Evolutionary conservation across 176 grass and related monocot species (phyloP), one percentile per base, ranked within the genome.

Genomic region (Lolium perenne): DNA sequence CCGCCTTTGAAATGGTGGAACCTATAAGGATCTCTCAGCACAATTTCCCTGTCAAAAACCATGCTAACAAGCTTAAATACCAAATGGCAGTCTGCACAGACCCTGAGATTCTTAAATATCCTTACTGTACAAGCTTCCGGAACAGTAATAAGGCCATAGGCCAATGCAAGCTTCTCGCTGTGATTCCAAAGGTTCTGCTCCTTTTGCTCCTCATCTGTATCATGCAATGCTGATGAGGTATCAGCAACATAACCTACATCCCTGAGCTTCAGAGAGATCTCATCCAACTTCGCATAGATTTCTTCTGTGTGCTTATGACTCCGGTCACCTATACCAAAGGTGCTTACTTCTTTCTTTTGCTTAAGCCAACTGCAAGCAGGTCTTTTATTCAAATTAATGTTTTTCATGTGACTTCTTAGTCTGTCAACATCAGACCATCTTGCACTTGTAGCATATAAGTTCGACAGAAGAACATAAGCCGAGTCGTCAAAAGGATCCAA

Each of bases 311-410:
- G 69, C 5, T 45, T 75, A 81, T 97, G 95, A 64, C 81, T 84
- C 86, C 65, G 87, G 47, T 94, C 95, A 83, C 92, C 95, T 20
- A 92, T 93, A 60, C 90, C 84, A 65, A 97, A 97, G 25, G 86
- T 85, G 58, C 87, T 97, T 15, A 97, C 91, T 63, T 93, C 92
- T 90, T 93, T 88, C 82, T 94, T 95, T 18, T 88, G 55, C 82
- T 95, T 97, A 88, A 97, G 90, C 95, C 95, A 97, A 83, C 92
- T 97, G 77, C 88, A 97, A 45, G 95, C 95, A 63, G 86, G 92
- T 58, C 80, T 91, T 84, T 97, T 97, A 61, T 93, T 94, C 57
- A 95, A 76, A 81, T 95, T 97, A 20, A 97, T 94, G n/a, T n/a
- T 83, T 65, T 97, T 94, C 92, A 97, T 97, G 68, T 93, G 89